Evolutionary conservation across 257 asterid species (phyloP), one percentile per base, ranked within the genome.

Genomic region (Vinca minor): DNA sequence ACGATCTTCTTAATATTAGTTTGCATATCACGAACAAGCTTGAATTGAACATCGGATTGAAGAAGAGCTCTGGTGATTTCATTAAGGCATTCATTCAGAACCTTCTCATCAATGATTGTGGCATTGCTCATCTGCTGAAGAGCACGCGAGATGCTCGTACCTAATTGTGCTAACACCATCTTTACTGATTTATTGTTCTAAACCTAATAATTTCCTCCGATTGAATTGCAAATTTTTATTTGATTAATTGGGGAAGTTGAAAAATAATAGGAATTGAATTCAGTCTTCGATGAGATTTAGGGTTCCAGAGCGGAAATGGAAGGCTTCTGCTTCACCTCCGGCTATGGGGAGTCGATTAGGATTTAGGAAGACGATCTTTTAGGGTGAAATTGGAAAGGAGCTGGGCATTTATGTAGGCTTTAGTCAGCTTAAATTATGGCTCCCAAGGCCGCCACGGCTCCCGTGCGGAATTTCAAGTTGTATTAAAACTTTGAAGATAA

Each of bases 81-180:
- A 58, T 91, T 91, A 45, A 88, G 87, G 73, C 98, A 91, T 4
- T 91, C 96, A 57, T 82, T 86, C 39, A 88, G 77, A 39, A 85
- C 98, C 66, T 88, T 88, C 70, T 88, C 95, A 42, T 91, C 96
- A 58, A 91, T 82, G 53, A 91, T 78, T 23, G 95, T 91, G 68
- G 96, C 95, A 81, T 91, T 91, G 95, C 89, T 86, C 95, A 91
- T 91, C 88, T 80, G 91, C 84, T 86, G 95, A 66, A 91, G 87
- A 78, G 98, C 98, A 38, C 92, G 95, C 65, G 94, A 44, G 6
- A 91, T 84, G 83, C 92, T 88, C 65, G 94, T 87, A 14, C 96
- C 95, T 77, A 91, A 69, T 74, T 91, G 78, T 31, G 84, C 94
- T 69, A 91, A 83, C 91, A 91, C 98, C 98, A 91, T 91, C 62